Evolutionary conservation across 1,139 yeast genomes (phyloP).

Genomic region (Candida albicans): DNA sequence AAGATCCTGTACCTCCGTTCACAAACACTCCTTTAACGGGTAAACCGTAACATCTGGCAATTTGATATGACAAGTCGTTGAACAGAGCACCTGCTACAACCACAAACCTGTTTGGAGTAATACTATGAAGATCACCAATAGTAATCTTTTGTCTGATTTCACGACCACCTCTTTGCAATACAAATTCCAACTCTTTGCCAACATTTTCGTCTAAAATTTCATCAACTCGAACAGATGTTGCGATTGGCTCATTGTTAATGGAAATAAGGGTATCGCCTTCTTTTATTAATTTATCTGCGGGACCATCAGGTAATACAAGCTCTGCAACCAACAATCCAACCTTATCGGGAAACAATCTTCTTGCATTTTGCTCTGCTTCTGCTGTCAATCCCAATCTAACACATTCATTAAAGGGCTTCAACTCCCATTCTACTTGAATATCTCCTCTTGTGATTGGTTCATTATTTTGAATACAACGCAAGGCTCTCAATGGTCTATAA

Average conservation of each 20-base stretch:
- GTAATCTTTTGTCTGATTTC: conserved; percentile 49
- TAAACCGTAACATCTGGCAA: conserved; percentile 81
- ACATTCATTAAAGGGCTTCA: conserved; percentile 90
- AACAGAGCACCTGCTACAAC: conserved; percentile 87
- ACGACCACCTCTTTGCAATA: conserved; percentile 73
- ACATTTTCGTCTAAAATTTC: conserved; percentile 75
- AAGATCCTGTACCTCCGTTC: conserved; percentile 77
- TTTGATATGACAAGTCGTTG: conserved; percentile 81
- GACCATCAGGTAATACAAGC: conserved; percentile 82
- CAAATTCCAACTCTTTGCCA: conserved; percentile 56
- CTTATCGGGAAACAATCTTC: conserved; percentile 68
- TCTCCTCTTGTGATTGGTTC: conserved; percentile 72
- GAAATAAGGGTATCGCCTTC: conserved; percentile 88
- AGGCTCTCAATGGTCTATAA: conserved; percentile 78
- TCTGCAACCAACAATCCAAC: conserved; percentile 87
- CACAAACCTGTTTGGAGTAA: conserved; percentile 79
- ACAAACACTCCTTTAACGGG: conserved; percentile 85
- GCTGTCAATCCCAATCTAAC: conserved; percentile 78
- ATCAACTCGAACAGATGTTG: conserved; percentile 80
- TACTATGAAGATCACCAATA: conserved; percentile 75
- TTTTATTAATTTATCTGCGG: conserved; percentile 68
- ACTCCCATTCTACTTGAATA: conserved; percentile 86
- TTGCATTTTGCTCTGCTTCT: conserved; percentile 69
- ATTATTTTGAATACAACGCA: conserved; percentile 63
- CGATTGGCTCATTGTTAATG: conserved; percentile 62